These are phyloP conservation scores for Chlorophyllum brunneum DNA, from an alignment of 768 basidiomycete species.

Conservation along the genomic window DNA sequence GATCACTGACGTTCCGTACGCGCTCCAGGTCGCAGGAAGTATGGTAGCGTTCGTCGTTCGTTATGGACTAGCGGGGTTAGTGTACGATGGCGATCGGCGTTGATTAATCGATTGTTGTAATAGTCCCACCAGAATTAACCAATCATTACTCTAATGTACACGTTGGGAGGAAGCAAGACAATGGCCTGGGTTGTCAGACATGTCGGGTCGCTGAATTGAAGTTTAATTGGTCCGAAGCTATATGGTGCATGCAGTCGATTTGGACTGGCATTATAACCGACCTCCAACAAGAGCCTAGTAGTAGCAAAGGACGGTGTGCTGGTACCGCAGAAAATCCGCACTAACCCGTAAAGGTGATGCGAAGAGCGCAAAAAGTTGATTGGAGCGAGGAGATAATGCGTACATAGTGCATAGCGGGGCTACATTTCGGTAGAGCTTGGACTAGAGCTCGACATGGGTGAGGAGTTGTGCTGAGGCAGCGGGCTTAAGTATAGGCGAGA, in stretches of 20 bases:
- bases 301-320: neutral
- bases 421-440: neutral
- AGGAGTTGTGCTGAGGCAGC: neutral
- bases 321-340: conserved; percentile 24
- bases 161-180: no score
- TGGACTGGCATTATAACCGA: neutral
- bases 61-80: conserved; percentile 84
- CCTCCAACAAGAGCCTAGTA: no score
- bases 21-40: conserved; percentile 65
- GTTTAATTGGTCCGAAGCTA: neutral
- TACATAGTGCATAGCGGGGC: neutral
- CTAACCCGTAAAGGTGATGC: conserved; percentile 7
- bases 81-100: conserved; percentile 91
- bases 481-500: conserved; percentile 18
- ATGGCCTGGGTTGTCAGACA: no score
- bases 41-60: conserved; percentile 78
- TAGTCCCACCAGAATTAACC: no score
- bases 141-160: no score
- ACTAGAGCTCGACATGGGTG: neutral
- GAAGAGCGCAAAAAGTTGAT: neutral
- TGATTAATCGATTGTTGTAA: conserved; percentile 35
- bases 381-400: conserved; percentile 8
- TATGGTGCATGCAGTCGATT: neutral
- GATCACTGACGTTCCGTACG: conserved; percentile 12
- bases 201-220: no score